Conservation (phyloP, 2,329 filamentous ascomycete genomes). For the Teratosphaeria nubilosa region DNA sequence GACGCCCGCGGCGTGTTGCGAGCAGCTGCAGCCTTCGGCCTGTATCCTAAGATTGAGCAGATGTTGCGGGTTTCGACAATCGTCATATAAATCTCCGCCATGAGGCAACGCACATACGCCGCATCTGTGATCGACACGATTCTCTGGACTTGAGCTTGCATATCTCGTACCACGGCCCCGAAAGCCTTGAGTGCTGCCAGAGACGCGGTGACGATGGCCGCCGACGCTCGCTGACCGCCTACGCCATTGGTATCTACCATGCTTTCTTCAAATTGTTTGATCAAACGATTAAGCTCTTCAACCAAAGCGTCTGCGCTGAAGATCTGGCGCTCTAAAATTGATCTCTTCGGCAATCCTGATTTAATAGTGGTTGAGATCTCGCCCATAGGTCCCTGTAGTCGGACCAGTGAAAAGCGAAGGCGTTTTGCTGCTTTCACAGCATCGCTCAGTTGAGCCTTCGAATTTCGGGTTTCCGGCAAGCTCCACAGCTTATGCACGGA, state of each 20-base stretch:
- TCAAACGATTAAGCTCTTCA: constrained; percentile 44
- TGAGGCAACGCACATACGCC: constrained; percentile 47
- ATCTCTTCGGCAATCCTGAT: constrained; percentile 36
- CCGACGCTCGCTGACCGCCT: constrained; percentile 36
- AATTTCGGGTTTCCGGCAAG: constrained; percentile 18
- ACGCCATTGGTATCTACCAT: constrained; percentile 35
- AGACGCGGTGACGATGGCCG: constrained; percentile 31
- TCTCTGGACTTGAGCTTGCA: constrained; percentile 39
- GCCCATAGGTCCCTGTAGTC: constrained; percentile 18
- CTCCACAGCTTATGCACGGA: constrained; percentile 15
- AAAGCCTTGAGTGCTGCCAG: constrained; percentile 42
- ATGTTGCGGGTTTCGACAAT: constrained; percentile 51
- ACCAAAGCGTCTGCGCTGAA: constrained; percentile 47
- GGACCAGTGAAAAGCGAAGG: constrained; percentile 18
- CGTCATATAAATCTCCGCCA: constrained; percentile 50
- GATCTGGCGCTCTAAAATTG: constrained; percentile 46
- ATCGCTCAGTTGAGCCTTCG: constrained; percentile 12
- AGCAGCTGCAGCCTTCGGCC: constrained; percentile 10
- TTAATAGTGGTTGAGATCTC: constrained; percentile 32
- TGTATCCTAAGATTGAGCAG: constrained; percentile 41
- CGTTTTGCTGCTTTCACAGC: constrained; percentile 18
- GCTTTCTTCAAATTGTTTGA: constrained; percentile 41
- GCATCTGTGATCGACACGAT: constrained; percentile 47
- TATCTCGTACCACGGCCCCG: constrained; percentile 38
- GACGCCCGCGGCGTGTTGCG: constrained; percentile 20